Evolutionary conservation across 768 basidiomycete species (phyloP).

Genomic region (Dacryopinax spathularia): DNA sequence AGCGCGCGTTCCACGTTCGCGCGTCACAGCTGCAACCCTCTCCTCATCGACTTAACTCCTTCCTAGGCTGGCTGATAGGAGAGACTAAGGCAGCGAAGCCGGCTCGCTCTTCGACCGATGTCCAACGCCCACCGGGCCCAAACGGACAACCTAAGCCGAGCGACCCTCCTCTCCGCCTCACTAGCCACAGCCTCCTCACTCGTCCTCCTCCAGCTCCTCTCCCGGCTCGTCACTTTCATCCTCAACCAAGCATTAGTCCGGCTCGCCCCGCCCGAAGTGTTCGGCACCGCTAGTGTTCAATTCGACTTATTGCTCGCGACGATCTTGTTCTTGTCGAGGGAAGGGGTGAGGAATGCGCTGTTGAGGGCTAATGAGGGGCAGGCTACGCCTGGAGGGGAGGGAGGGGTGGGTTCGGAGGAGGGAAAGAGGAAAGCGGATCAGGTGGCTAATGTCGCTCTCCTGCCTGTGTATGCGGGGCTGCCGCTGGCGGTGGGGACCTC

Average conservation of each 20-base stretch:
- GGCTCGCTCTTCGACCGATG: background rate
- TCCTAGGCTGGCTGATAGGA: no score
- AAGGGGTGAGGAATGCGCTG: constrained; percentile 78
- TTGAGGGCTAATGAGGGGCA: constrained; percentile 38
- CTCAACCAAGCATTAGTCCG: constrained; percentile 82
- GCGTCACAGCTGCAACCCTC: no score
- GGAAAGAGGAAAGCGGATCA: constrained; percentile 1
- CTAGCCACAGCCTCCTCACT: constrained; percentile 46
- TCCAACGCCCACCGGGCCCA: background rate
- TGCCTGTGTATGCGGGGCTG: constrained; percentile 57
- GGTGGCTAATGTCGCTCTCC: constrained; percentile 38
- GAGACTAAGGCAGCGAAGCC: no score
- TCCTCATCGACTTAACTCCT: no score
- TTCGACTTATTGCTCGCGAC: constrained; percentile 85
- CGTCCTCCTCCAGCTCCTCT: constrained; percentile 72
- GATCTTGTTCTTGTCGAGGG: constrained; percentile 83
- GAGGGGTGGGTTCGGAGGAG: background rate
- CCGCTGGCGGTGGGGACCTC: constrained; percentile 44
- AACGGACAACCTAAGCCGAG: background rate
- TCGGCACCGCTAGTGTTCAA: constrained; percentile 81
- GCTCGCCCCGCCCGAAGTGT: constrained; percentile 67
- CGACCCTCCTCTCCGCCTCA: constrained; percentile 26
- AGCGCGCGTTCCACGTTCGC: background rate
- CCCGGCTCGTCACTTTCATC: constrained; percentile 70
- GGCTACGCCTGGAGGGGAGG: constrained; percentile 6